phyloP scores from a whole-genome alignment of 129 eudicot species.

The Mikania micrantha region DNA sequence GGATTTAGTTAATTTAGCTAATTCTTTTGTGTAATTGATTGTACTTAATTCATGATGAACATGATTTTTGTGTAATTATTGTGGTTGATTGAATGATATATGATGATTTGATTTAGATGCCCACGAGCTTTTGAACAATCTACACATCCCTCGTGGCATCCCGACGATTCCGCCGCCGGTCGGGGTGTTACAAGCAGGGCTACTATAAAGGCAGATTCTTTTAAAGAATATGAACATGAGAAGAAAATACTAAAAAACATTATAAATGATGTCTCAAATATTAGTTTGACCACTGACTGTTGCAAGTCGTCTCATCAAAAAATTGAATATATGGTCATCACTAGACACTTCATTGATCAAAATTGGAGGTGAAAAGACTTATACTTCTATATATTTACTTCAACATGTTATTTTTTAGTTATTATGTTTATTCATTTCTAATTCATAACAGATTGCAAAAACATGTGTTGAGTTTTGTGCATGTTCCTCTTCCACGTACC shows the following conservation, averaged over 20 bases:
- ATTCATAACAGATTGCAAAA: background rate
- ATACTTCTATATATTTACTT: background rate
- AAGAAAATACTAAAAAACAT: conserved; percentile 3
- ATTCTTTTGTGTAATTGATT: no score
- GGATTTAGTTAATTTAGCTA: no score
- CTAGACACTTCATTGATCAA: background rate
- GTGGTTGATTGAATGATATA: no score
- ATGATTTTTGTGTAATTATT: no score
- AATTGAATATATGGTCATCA: background rate
- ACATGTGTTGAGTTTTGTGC: conserved; percentile 2
- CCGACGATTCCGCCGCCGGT: no score
- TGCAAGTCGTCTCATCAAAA: conserved; percentile 9
- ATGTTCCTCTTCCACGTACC: conserved; percentile 1
- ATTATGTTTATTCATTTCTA: background rate
- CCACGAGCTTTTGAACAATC: no score
- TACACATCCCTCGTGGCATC: no score
- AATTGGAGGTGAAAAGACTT: background rate
- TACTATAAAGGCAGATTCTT: conserved; percentile 1
- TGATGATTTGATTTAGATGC: no score
- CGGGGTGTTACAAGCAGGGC: no score
- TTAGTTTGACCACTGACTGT: conserved; percentile 6
- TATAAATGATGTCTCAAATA: background rate
- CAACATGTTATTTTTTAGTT: background rate
- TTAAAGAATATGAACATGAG: conserved; percentile 15
- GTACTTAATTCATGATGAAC: no score